A percentile compares a stretch with the other conserved stretches of the same genome.
Evolutionary conservation across 2,329 filamentous ascomycete genomes (phyloP).

Genomic region (Talaromyces islandicus): DNA sequence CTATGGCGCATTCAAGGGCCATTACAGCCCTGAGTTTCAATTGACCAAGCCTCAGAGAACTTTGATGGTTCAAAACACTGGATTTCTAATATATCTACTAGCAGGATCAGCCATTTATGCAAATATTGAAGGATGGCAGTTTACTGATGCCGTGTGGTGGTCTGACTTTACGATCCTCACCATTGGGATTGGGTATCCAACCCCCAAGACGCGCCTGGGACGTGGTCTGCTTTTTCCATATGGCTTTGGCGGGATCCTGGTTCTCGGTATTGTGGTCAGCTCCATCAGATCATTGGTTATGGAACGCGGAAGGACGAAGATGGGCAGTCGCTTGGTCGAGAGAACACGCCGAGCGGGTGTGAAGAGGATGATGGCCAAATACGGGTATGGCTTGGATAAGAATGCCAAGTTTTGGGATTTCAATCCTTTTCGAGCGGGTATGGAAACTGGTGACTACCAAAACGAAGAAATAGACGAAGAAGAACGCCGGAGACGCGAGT

Average conservation of each 20-base stretch:
- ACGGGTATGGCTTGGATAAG: constrained; percentile 5
- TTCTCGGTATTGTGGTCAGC: constrained; percentile 28
- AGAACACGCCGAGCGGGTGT: constrained; percentile 26
- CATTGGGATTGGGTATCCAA: constrained; percentile 29
- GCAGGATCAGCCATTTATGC: constrained; percentile 34
- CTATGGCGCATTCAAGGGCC: constrained; percentile 47
- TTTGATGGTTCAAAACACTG: constrained; percentile 40
- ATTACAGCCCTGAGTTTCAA: constrained; percentile 52
- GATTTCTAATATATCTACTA: constrained; percentile 35
- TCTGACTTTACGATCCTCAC: constrained; percentile 31
- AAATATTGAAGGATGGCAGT: constrained; percentile 29
- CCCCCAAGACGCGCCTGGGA: constrained; percentile 26
- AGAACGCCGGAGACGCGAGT: constrained; percentile 27
- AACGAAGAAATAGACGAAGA: constrained; percentile 11
- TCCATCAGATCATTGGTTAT: constrained; percentile 32
- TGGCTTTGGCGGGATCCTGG: constrained; percentile 29
- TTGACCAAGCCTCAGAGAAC: constrained; percentile 53
- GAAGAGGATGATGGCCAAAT: constrained; percentile 17
- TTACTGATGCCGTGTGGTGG: constrained; percentile 29
- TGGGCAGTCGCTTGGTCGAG: constrained; percentile 28
- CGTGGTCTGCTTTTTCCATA: constrained; percentile 29
- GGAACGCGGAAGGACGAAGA: constrained; percentile 32
- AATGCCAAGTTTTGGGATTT: constrained; percentile 6
- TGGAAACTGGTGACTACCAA: neutral
- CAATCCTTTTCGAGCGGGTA: constrained; percentile 7